Evolutionary conservation across 371 early-diverging fungal species (phyloP), one percentile per base, ranked within the genome.

Genomic region (Mucor velutinosus): DNA sequence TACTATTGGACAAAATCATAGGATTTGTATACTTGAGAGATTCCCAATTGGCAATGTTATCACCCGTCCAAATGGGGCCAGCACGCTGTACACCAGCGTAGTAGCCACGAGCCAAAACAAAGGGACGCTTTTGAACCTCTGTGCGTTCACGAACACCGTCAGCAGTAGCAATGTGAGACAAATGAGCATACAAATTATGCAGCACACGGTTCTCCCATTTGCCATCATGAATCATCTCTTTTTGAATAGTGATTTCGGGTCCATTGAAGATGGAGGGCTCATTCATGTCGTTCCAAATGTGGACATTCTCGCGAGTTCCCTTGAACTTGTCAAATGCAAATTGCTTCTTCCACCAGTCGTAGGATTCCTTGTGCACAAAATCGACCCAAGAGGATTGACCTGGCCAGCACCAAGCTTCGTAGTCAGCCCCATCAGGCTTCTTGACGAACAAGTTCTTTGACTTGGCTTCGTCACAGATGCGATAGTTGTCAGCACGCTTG

Each of bases 261-360:
- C 95, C 95, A 64, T 79, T 93, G 70, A 97, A 97, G 7, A 97
- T 92, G 11, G 93, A 91, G 12, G 95, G 95, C 57, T 97, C 97
- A 69, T 95, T 97, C 97, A 97, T 97, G 71, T 97, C 97, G 73
- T 95, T 95, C 97, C 97, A 97, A 1, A 92, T 90, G 75, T 89
- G 92, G 8, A 97, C 86, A 19, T 74, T 77, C 35, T 85, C 84
- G 14, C 94, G 90, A 0, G 93, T 90, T 14, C 93, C 93, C 32
- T 85, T 72, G 76, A 95, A 96, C 45, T 89, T 76, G 64, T 85
- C 82, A 67, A 88, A 89, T 2, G 70, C 39, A 74, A 93, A 95
- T 69, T 88, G 77, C 2, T 84, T 81, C 47, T 89, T 88, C 94
- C 95, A 96, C 92, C 93, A 96, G 25, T 86, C 73, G 23, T 91